These are phyloP conservation scores for Eimeria sp. DNA, from an alignment of 169 alveolate species.

Conservation along the genomic window DNA sequence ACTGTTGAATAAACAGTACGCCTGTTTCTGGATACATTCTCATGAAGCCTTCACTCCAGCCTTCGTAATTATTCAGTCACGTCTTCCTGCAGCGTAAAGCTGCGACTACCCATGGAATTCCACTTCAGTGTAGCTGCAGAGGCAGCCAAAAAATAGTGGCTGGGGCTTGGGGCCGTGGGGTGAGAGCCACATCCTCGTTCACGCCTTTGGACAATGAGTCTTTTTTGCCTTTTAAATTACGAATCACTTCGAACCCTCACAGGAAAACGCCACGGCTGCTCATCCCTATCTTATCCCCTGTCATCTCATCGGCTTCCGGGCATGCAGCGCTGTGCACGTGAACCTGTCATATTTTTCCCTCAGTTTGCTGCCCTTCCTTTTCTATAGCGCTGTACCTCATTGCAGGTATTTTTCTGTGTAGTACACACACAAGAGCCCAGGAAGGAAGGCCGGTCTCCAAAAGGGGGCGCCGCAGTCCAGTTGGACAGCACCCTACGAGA, in stretches of 20 bases:
- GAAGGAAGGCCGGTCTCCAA: background rate
- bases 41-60: background rate
- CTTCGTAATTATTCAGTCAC: background rate
- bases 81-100: background rate
- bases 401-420: conserved; percentile 13
- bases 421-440: conserved; percentile 12
- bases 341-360: background rate
- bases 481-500: conserved; percentile 14
- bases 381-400: background rate
- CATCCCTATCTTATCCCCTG: conserved; percentile 3
- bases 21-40: background rate
- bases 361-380: background rate
- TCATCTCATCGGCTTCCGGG: background rate
- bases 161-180: conserved; percentile 77
- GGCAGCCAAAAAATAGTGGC: conserved; percentile 61
- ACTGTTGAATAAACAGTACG: background rate
- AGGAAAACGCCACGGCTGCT: background rate
- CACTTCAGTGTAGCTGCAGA: conserved; percentile 26
- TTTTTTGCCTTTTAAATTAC: conserved; percentile 39
- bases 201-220: background rate
- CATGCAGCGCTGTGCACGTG: conserved; percentile 34
- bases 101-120: background rate
- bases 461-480: conserved; percentile 3
- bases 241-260: conserved; percentile 16
- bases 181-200: conserved; percentile 22